Base-by-base conservation (phyloP, 495 filamentous ascomycete species). In the Beverwykella pulmonaria region DNA sequence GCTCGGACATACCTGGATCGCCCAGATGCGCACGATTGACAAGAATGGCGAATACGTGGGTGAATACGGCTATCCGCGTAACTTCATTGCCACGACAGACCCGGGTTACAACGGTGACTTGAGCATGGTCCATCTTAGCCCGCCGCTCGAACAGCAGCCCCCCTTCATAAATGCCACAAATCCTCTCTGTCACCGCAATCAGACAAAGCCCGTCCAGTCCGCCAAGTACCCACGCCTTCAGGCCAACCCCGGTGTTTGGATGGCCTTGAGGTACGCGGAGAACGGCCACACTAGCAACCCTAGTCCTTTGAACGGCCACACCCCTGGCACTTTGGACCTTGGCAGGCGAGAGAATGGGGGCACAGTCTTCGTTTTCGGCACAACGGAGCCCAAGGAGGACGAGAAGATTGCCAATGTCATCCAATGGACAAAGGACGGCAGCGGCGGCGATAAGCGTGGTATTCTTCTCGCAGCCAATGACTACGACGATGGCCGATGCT, bases 231-330 rank as follows among this genome's bases (percentile, higher is more conserved):
- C 87, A 1, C 83, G 84, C 67, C 82, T 95, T 14, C 74, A 86
- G 61, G 90, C 88, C 23, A 79, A 82, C 22, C 80, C 90, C 8
- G 90, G 91, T 32, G 83, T 85, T 61, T 82, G 83, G 44, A 81
- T 95, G 55, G 89, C 92, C 22, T 76, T 96, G 57, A 80, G 83
- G 20, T 94, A 91, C 76, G 81, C 84, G 53, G 93, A 97, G 69
- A 97, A 97, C 71, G 93, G 93, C 17, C 93, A 97, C 76, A 89
- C 94, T 60, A 90, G 87, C 1, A 78, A 87, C 0, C 85, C 88
- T 6, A 72, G 81, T 27, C 82, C 82, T 49, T 82, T 85, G 25
- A 73, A 72, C 0, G 39, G 17, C 17, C 39, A 44, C 39, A 14
- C 17, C 17, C 39, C 39, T 3, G 39, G 39, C 39, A 44, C 39